These are phyloP conservation scores for Pyracantha coccinea DNA, from an alignment of 331 rosid genomes.

Conservation along the genomic window DNA sequence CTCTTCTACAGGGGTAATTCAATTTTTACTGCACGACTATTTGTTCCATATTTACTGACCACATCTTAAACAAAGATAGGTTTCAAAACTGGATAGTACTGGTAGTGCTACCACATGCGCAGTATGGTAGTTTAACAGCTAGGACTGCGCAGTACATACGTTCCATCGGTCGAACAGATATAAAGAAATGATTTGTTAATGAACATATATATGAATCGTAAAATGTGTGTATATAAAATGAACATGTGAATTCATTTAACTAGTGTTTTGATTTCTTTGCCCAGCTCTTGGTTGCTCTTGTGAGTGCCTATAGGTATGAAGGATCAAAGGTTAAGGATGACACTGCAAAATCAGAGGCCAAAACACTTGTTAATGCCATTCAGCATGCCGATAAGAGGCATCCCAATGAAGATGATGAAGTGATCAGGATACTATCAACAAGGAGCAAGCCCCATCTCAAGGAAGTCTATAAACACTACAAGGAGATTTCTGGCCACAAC, in stretches of 20 bases:
- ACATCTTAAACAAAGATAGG: neutral
- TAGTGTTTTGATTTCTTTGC: neutral
- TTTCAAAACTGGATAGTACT: neutral
- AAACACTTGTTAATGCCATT: constrained; percentile 39
- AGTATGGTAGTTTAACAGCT: neutral
- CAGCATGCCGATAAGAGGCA: constrained; percentile 38
- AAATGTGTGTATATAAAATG: neutral
- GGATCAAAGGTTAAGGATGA: constrained; percentile 58
- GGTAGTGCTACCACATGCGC: neutral
- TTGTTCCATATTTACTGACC: neutral
- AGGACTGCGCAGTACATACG: neutral
- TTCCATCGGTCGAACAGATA: neutral
- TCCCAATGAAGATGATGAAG: constrained; percentile 59
- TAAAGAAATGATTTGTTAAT: no score
- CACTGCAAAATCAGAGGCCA: constrained; percentile 69
- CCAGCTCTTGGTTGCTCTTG: constrained; percentile 83
- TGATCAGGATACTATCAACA: constrained; percentile 57
- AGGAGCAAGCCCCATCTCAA: constrained; percentile 73
- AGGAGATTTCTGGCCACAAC: constrained; percentile 40
- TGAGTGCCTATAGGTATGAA: constrained; percentile 93
- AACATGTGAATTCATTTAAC: neutral
- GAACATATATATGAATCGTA: neutral
- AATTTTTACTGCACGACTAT: neutral
- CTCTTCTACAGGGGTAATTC: neutral
- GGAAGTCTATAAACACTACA: constrained; percentile 57